phyloP scores from a whole-genome alignment of 2,329 filamentous ascomycete genomes.

The Beauveria brongniartii region DNA sequence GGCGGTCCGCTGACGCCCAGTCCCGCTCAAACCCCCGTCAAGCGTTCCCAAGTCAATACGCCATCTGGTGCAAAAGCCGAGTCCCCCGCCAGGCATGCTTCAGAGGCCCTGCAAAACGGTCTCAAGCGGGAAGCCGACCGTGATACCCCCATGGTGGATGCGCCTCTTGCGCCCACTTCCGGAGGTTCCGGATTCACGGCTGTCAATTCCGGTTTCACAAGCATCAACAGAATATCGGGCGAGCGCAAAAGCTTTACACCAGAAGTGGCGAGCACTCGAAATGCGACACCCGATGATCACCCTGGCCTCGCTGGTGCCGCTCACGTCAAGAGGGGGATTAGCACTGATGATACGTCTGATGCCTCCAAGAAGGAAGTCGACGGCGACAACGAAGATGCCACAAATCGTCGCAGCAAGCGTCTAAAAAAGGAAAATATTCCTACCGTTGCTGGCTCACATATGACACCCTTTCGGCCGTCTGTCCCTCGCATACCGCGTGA shows the following conservation, averaged over 20 bases:
- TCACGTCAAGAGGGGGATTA: slow-evolving; percentile 70
- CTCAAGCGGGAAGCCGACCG: slow-evolving; percentile 38
- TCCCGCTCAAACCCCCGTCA: slow-evolving; percentile 61
- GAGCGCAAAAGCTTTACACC: slow-evolving; percentile 51
- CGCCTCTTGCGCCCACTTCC: slow-evolving; percentile 29
- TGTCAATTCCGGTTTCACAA: slow-evolving; percentile 53
- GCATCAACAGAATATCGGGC: slow-evolving; percentile 49
- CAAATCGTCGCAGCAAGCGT: slow-evolving; percentile 79
- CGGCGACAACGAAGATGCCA: slow-evolving; percentile 52
- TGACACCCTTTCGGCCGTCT: slow-evolving; percentile 84
- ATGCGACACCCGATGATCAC: slow-evolving; percentile 53
- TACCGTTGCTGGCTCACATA: slow-evolving; percentile 91
- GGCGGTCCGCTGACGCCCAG: slow-evolving; percentile 83
- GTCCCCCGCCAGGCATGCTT: slow-evolving; percentile 56
- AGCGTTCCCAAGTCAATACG: slow-evolving; percentile 52
- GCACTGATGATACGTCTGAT: slow-evolving; percentile 44
- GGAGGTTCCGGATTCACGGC: slow-evolving; percentile 42
- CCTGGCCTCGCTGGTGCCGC: slow-evolving; percentile 41
- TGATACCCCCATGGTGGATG: slow-evolving; percentile 41
- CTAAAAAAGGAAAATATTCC: slow-evolving; percentile 74
- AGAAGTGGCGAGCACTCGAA: slow-evolving; percentile 54
- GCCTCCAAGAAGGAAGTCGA: slow-evolving; percentile 39
- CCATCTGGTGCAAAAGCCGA: slow-evolving; percentile 51
- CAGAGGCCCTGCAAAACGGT: slow-evolving; percentile 42
- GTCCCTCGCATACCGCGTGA: slow-evolving; percentile 58